These are phyloP conservation scores for Pistacia integerrima DNA, from an alignment of 345 rosid genomes.

Conservation along the genomic window DNA sequence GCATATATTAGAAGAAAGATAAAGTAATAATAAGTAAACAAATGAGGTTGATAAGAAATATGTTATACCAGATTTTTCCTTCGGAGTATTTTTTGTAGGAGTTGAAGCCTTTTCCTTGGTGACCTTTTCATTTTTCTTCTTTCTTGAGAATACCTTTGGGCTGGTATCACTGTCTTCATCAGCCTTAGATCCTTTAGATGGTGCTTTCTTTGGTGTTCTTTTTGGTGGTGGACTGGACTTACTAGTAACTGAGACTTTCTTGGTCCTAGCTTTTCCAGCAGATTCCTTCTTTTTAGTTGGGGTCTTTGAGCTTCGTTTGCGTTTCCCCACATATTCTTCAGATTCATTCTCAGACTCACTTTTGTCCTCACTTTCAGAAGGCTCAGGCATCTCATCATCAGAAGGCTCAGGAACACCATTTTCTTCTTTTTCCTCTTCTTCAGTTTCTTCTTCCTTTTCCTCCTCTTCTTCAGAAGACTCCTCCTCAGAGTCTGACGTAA, in stretches of 20 bases:
- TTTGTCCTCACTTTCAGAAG: slow-evolving; percentile 71
- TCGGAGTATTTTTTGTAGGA: slow-evolving; percentile 52
- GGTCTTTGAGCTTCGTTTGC: slow-evolving; percentile 48
- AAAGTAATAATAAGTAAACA: neutral
- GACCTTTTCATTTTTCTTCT: slow-evolving; percentile 48
- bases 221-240: slow-evolving; percentile 54
- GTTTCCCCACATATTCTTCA: slow-evolving; percentile 65
- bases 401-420: slow-evolving; percentile 72
- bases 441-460: slow-evolving; percentile 39
- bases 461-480: slow-evolving; percentile 60
- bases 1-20: neutral
- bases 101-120: slow-evolving; percentile 49
- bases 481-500: slow-evolving; percentile 48
- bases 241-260: slow-evolving; percentile 37
- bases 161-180: slow-evolving; percentile 61
- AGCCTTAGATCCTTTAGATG: slow-evolving; percentile 45
- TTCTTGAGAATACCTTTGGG: slow-evolving; percentile 64
- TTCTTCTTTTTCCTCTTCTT: slow-evolving; percentile 54
- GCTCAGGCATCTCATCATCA: slow-evolving; percentile 55
- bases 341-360: slow-evolving; percentile 70
- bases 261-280: slow-evolving; percentile 57
- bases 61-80: slow-evolving; percentile 68
- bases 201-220: slow-evolving; percentile 47
- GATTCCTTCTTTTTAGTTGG: slow-evolving; percentile 54
- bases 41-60: neutral